Evolutionary conservation across 2,329 filamentous ascomycete genomes (phyloP), one percentile per base, ranked within the genome.

Genomic region (Neobulgaria alba): DNA sequence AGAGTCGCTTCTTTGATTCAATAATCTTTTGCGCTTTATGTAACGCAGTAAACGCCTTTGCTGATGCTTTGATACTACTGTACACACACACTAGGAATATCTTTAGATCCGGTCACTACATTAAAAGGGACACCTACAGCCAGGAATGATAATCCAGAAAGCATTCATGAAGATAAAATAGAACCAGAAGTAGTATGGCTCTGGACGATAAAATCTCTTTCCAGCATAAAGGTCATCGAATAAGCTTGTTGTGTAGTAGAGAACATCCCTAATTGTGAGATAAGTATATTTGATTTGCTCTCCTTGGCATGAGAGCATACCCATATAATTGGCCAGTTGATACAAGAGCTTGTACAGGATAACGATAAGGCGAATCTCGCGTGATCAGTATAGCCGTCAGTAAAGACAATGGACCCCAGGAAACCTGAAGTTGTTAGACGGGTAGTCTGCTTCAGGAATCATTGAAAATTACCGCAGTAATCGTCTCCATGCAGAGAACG

Each of bases 131-230:
- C 7, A 12, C 23, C 12, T 26, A 26, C 23, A 12, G 23, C 7
- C 23, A 12, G 77, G 77, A 17, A 79, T 66, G 1, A 77, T 50
- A 1, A 66, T 69, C 77, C 77, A 82, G 0, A 76, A 73, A 12
- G 68, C 55, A 52, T 82, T 82, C 57, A 79, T 71, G 2, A 70
- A 71, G 4, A 75, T 63, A 46, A 77, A 81, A 51, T 81, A 82
- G 14, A 74, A 62, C 76, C 76, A 81, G 51, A 73, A 78, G 51
- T 82, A 82, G 20, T 73, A 55, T 16, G 65, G 61, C 59, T 81
- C 77, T 1, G 77, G 77, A 17, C 77, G 67, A 49, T 71, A 76
- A 52, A 76, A 72, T 15, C 63, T 63, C 16, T 65, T 58, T 3
- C 68, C 72, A 10, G 58, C 61, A 44, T 66, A 59, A 23, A 60